Evolutionary conservation across 176 grass and related monocot genomes (phyloP), one percentile per base, ranked within the genome.

Genomic region (Lolium perenne): DNA sequence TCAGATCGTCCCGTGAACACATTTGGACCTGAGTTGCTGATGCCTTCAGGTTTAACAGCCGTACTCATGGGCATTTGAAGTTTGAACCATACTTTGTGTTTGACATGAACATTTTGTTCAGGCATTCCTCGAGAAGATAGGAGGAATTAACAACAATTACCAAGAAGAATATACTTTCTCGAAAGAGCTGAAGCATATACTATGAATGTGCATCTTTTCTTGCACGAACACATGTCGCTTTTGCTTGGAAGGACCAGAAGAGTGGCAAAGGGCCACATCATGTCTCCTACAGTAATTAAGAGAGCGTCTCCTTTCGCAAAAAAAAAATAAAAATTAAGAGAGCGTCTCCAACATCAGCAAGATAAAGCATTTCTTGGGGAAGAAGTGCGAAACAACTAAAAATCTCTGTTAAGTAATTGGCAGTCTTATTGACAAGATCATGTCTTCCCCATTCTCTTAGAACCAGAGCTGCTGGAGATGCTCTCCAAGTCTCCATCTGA

Each of bases 141-240:
- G 50, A 84, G 54, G 54, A 87, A 49, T 50, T 74, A 64, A 3
- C 66, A 83, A 16, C 73, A 47, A 71, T 59, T 80, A 80, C 80
- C 84, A 80, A 83, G 85, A 83, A 74, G 80, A 83, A 72, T 78
- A 73, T 74, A 65, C 80, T 83, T 87, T 67, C 66, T 87, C 76
- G 85, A 76, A 66, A 90, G 64, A 47, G n/a, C 35, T 66, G 18
- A 80, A 75, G 26, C 25, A 47, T 60, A 56, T 51, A 32, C 32
- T 26, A 40, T 82, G 21, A 46, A 20, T 53, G 71, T 82, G 38
- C 80, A 74, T 48, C 67, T 76, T 84, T 79, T 53, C 40, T 84
- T 46, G 32, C 75, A 91, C 89, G 80, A 84, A 15, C 66, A 43
- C 76, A 62, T 32, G 40, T 61, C 67, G 8, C 71, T 18, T 79